Base-by-base conservation (phyloP, 2,329 filamentous ascomycete genomes). In the Trichoderma hamatum region DNA sequence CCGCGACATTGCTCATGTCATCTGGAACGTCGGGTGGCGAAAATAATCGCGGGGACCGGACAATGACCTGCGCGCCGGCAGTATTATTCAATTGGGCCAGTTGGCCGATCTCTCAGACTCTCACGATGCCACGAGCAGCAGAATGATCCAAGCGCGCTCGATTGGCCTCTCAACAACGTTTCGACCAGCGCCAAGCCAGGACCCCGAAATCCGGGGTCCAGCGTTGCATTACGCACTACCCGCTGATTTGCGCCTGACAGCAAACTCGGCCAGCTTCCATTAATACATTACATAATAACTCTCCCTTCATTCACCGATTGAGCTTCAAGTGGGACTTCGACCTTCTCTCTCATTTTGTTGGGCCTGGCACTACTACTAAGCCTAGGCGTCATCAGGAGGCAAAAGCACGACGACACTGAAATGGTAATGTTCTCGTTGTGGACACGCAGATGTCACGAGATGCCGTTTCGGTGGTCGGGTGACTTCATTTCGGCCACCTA, bases 21-120 rank as follows among this genome's bases (percentile, higher is more conserved):
- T 91, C 72, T 90, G 89, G 89, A 91, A 91, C 76, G 89, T 90
- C 71, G 88, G 88, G 58, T 89, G 88, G 88, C 85, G 86, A 77
- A 85, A 84, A 73, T 88, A 76, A 82, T 66, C 34, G 28, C 16
- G 19, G 5, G 24, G 14, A 43, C 39, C 46, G n/a, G 28, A 24
- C 26, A 19, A 24, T 19, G n/a, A 5, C 26, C 24, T 24, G 14
- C n/a, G 52, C 43, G 16, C 24, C 28, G 24, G 7, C n/a, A 21
- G n/a, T 3, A 54, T 24, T 14, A 39, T 61, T 43, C 55, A 54
- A 61, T 68, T 61, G 55, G 32, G 34, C n/a, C 19, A 14, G 36
- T 39, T 64, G 49, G 59, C 32, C 26, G 21, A 39, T 39, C 16
- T 59, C 21, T 36, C 54, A 54, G 46, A 32, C 52, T 24, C 26